Conservation (phyloP, 106 monocot species). For the Gastrodia elata region DNA sequence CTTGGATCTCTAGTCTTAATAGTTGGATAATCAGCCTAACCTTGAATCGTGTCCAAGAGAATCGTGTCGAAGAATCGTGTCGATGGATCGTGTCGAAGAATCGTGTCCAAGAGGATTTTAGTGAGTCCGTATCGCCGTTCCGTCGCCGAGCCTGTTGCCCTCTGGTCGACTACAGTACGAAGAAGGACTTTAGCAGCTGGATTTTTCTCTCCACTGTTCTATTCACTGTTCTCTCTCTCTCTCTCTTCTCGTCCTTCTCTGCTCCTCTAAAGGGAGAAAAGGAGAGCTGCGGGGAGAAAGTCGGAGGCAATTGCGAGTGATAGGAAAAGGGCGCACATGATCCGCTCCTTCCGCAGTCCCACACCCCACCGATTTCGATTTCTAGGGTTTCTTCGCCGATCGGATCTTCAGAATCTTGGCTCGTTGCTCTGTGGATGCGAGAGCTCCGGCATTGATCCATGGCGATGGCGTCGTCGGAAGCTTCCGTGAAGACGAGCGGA, state of each 20-base stretch:
- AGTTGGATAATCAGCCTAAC: no score
- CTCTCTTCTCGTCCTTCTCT: conserved; percentile 3
- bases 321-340: neutral
- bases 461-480: conserved; percentile 7
- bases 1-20: no score
- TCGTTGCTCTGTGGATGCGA: neutral
- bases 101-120: no score
- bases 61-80: neutral
- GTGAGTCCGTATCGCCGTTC: neutral
- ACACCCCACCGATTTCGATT: neutral
- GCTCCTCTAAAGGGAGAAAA: conserved; percentile 5
- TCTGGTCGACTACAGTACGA: conserved; percentile 7
- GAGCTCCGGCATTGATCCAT: neutral
- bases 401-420: neutral
- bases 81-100: neutral
- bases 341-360: neutral
- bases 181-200: conserved; percentile 6
- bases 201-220: neutral
- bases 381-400: conserved; percentile 8
- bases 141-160: neutral
- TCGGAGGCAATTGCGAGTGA: neutral
- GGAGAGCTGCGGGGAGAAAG: neutral
- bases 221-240: neutral
- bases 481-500: neutral
- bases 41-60: neutral